Conservation (phyloP, 768 basidiomycete genomes). For the Xerocomus brunneocitrinus region DNA sequence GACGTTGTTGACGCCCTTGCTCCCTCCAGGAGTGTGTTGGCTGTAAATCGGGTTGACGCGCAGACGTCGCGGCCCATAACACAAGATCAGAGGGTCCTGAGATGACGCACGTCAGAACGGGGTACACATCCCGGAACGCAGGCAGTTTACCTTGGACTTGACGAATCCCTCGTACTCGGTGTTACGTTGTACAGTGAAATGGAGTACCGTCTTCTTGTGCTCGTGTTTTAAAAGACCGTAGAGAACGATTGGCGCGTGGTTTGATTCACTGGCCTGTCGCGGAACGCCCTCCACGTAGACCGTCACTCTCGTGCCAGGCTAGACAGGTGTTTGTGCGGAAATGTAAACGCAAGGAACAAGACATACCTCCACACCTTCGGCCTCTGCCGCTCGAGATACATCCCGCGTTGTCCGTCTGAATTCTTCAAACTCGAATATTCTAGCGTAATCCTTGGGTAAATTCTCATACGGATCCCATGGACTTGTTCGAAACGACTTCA, state of each 20-base stretch:
- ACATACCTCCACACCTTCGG: constrained; percentile 69
- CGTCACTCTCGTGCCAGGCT: constrained; percentile 83
- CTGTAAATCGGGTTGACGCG: constrained; percentile 86
- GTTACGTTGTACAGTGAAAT: constrained; percentile 91
- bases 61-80: constrained; percentile 84
- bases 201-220: constrained; percentile 89
- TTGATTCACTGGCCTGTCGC: constrained; percentile 41
- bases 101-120: not conserved
- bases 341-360: not conserved
- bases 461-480: constrained; percentile 99
- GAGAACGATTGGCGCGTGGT: constrained; percentile 50
- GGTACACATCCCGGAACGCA: too few species aligned
- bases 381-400: constrained; percentile 61
- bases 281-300: constrained; percentile 76
- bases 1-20: constrained; percentile 91
- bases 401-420: constrained; percentile 80
- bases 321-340: not conserved
- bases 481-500: constrained; percentile 89
- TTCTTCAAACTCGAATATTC: constrained; percentile 96
- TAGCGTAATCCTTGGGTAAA: constrained; percentile 87
- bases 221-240: constrained; percentile 91
- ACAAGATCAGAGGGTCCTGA: constrained; percentile 84
- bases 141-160: constrained; percentile 70
- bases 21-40: constrained; percentile 86
- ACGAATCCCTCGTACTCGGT: constrained; percentile 90